Evolutionary conservation across 139 green algal genomes (phyloP), one percentile per base, ranked within the genome.

Genomic region (Yamagishiella unicocca): DNA sequence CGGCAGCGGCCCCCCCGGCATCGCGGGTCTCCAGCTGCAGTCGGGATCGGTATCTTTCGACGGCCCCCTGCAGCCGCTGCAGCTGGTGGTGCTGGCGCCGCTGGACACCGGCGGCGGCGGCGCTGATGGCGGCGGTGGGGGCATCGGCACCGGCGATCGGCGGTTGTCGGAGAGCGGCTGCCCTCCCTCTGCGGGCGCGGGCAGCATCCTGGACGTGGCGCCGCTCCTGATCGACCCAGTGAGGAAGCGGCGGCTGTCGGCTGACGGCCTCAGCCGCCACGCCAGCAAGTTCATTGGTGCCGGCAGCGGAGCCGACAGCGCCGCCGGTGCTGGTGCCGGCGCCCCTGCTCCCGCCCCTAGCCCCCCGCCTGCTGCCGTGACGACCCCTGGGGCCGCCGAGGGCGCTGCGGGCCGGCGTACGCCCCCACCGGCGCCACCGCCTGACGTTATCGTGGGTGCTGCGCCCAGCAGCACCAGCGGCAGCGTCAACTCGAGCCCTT

Each of bases 121-220:
- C 68, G 35, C 8, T 3, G 38, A 12, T 17, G 37, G 31, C 31
- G 31, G 66, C 66, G 37, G 35, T 17, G 37, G 31, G 6, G 31
- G 66, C 66, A 25, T 21, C n/a, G 66, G 66, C 4, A 45, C 72
- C 33, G 45, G 22, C 31, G 74, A 33, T 10, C 46, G 31, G 31
- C 33, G 74, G 10, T 2, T 67, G 22, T 82, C 74, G 0, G 74
- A 82, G 25, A 19, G 7, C n/a, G 74, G 74, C 33, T 21, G 50
- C 74, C 50, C n/a, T n/a, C n/a, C n/a, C n/a, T n/a, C 4, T 8
- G 43, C 42, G n/a, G 42, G 10, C 10, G 46, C 7, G 6, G 31
- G 46, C 50, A 83, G 76, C 50, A 83, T 83, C 35, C 50, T 83
- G 35, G 76, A 83, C 54, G 35, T 55, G 8, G 37, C 76, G 54